These are phyloP conservation scores for Sambucus nigra DNA, from an alignment of 129 eudicot genomes.

Conservation along the genomic window DNA sequence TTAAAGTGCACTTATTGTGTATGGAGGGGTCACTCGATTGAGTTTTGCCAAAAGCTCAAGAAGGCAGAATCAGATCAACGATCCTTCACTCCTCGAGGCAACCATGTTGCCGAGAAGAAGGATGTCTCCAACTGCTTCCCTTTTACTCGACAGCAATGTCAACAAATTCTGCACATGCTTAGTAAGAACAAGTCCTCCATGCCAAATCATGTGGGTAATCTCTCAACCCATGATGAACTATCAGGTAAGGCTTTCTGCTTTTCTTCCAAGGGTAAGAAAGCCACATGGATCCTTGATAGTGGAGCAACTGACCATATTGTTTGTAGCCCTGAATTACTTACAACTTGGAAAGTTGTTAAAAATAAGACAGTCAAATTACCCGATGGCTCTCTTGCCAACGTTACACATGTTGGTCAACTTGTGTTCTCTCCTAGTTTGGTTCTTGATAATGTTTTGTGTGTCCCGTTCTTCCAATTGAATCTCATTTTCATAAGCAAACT, in stretches of 20 bases:
- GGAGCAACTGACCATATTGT: conserved; percentile 9
- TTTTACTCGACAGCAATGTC: too few species aligned
- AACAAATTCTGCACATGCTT: too few species aligned
- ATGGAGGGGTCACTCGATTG: too few species aligned
- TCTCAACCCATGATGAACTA: background rate
- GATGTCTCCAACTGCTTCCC: too few species aligned
- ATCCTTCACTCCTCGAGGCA: too few species aligned
- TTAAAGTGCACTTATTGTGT: too few species aligned
- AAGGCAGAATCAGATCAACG: too few species aligned
- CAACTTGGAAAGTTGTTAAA: too few species aligned
- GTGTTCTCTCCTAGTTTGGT: background rate
- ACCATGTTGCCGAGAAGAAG: too few species aligned
- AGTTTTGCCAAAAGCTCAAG: too few species aligned
- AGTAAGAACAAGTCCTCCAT: background rate
- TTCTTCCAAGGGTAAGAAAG: background rate
- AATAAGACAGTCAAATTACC: background rate
- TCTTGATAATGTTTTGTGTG: conserved; percentile 9
- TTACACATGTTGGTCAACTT: conserved; percentile 1
- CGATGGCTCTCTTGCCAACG: background rate
- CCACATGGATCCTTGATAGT: background rate
- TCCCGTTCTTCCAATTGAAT: background rate
- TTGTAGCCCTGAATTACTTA: background rate
- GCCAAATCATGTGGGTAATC: background rate
- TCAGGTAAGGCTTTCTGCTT: background rate
- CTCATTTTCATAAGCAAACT: conserved; percentile 1